These are phyloP conservation scores for Drechslerella stenobrocha DNA, from an alignment of 2,329 filamentous ascomycete species.

Conservation along the genomic window DNA sequence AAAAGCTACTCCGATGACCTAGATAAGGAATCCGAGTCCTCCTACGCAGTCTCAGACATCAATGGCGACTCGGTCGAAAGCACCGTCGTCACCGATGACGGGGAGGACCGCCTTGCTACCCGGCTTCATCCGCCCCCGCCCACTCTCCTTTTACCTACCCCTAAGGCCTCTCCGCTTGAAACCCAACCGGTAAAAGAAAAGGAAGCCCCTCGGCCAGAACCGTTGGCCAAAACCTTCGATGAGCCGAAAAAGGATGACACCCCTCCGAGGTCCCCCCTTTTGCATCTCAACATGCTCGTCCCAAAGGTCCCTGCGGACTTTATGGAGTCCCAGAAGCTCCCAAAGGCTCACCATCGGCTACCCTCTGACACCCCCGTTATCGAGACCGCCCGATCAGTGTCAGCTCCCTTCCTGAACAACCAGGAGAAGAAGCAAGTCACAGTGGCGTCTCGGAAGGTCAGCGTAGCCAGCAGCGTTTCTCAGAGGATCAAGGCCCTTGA, in stretches of 20 bases:
- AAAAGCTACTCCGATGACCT: constrained; percentile 46
- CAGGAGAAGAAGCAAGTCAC: constrained; percentile 60
- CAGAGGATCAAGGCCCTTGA: constrained; percentile 92
- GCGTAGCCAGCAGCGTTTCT: constrained; percentile 70
- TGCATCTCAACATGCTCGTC: constrained; percentile 53
- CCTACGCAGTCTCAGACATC: constrained; percentile 43
- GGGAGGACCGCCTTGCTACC: constrained; percentile 40
- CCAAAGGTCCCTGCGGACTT: constrained; percentile 58
- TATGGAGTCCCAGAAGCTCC: constrained; percentile 56
- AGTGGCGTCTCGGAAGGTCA: constrained; percentile 71
- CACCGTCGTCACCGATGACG: constrained; percentile 43
- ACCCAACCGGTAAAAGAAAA: constrained; percentile 23
- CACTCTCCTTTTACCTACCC: constrained; percentile 44
- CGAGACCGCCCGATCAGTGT: constrained; percentile 62
- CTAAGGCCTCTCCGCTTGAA: constrained; percentile 45
- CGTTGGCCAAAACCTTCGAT: constrained; percentile 20
- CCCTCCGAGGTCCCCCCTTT: constrained; percentile 41
- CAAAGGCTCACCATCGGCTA: constrained; percentile 38
- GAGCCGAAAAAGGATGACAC: constrained; percentile 36
- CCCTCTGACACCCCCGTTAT: constrained; percentile 58
- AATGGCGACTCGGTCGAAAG: constrained; percentile 47
- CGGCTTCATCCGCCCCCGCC: constrained; percentile 45
- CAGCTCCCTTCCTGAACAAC: constrained; percentile 62
- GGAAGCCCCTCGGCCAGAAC: constrained; percentile 23
- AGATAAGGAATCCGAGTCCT: constrained; percentile 46